Evolutionary conservation across 345 rosid genomes (phyloP).

Genomic region (Syzygium jambos): DNA sequence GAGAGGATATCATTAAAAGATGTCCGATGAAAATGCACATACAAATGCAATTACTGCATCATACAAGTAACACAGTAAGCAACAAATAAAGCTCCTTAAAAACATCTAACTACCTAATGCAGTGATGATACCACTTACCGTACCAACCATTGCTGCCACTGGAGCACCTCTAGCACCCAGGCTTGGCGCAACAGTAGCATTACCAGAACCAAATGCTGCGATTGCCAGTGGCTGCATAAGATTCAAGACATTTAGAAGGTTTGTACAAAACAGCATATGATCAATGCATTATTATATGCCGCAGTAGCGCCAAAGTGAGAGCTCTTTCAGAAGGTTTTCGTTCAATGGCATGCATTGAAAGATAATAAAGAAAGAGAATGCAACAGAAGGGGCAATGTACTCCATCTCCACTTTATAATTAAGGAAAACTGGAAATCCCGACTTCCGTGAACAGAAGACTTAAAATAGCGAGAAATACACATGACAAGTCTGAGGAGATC

Average conservation of each 20-base stretch:
- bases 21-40: background rate
- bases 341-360: background rate
- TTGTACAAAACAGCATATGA: background rate
- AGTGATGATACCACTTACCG: slow-evolving; percentile 22
- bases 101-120: background rate
- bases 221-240: slow-evolving; percentile 26
- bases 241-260: slow-evolving; percentile 3
- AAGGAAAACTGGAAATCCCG: rapidly evolving
- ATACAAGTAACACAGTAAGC: background rate
- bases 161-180: slow-evolving; percentile 39
- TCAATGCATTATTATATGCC: background rate
- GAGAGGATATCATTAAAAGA: background rate
- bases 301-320: background rate
- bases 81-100: background rate
- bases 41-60: background rate
- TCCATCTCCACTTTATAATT: background rate
- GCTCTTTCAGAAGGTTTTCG: background rate
- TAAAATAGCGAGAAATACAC: background rate
- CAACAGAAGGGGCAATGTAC: background rate
- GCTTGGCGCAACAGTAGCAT: slow-evolving; percentile 38
- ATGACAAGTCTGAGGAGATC: background rate
- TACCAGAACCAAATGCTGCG: slow-evolving; percentile 35
- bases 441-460: background rate
- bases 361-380: no score
- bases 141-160: slow-evolving; percentile 40